Evolutionary conservation across 768 basidiomycete genomes (phyloP).

Genomic region (Suillus weaverae): DNA sequence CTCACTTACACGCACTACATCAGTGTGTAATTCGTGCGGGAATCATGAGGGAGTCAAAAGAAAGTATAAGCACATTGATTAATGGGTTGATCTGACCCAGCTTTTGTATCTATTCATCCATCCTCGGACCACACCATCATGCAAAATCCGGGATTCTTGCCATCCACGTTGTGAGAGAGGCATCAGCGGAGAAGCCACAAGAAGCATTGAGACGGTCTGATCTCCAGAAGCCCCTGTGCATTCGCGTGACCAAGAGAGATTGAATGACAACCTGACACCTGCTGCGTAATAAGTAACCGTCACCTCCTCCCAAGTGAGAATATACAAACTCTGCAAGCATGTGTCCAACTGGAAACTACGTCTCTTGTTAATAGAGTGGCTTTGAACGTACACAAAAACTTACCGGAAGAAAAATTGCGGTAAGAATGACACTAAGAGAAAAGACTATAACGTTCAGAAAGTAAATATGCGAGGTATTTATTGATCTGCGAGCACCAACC

Average conservation of each 20-base stretch:
- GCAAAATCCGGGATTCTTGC: background rate
- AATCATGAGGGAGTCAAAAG: no score
- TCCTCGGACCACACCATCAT: background rate
- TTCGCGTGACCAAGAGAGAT: background rate
- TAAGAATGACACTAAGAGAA: background rate
- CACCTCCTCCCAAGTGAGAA: background rate
- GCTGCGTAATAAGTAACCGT: background rate
- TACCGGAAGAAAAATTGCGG: background rate
- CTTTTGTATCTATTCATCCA: background rate
- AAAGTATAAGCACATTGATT: background rate
- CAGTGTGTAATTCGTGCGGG: background rate
- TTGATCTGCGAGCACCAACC: background rate
- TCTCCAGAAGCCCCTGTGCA: background rate
- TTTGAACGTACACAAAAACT: background rate
- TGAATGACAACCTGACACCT: background rate
- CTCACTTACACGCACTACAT: background rate
- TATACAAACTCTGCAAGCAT: background rate
- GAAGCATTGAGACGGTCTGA: background rate
- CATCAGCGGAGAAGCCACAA: background rate
- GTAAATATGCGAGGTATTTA: background rate
- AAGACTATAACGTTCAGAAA: background rate
- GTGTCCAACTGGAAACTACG: background rate
- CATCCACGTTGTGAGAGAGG: background rate
- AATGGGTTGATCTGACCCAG: background rate
- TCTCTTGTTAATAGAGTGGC: background rate